Percentiles rank a stretch among this genome's conserved stretches.
Evolutionary conservation across 768 basidiomycete species (phyloP).

Genomic region (Lactarius psammicola): DNA sequence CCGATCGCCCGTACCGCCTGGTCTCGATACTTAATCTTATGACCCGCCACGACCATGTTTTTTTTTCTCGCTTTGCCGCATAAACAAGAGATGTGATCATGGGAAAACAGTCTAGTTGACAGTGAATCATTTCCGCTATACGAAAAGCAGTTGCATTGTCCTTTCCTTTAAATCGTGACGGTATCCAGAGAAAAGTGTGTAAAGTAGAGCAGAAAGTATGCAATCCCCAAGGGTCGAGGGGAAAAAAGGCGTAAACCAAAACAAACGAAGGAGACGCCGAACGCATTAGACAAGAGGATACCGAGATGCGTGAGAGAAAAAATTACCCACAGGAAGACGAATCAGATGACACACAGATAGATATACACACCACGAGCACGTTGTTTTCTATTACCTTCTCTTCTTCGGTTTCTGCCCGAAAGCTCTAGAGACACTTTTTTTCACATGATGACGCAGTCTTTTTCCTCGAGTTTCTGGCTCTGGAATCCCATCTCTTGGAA

Average conservation of each 20-base stretch:
- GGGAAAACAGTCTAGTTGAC: constrained; percentile 20
- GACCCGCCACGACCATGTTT: constrained; percentile 27
- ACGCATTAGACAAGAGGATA: background rate
- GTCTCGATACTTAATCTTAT: constrained; percentile 27
- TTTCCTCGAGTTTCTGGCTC: constrained; percentile 70
- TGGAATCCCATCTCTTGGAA: constrained; percentile 95
- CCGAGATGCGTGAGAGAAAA: background rate
- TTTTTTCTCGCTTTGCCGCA: constrained; percentile 14
- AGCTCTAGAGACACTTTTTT: background rate
- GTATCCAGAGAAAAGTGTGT: background rate
- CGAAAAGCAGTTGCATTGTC: constrained; percentile 1
- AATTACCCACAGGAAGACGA: background rate
- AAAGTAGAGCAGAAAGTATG: background rate
- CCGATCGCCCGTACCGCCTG: constrained; percentile 12
- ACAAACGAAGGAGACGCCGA: background rate
- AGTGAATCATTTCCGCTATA: constrained; percentile 17
- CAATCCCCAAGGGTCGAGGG: background rate
- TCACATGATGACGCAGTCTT: constrained; percentile 87
- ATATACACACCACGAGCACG: background rate
- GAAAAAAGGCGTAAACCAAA: background rate
- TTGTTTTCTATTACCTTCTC: background rate
- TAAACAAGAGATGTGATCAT: constrained; percentile 22
- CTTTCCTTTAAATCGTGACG: background rate
- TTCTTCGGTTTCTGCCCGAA: background rate
- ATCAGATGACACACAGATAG: background rate